These are phyloP conservation scores for Penicillium atrosanguineum DNA, from an alignment of 495 filamentous ascomycete species.

Conservation along the genomic window DNA sequence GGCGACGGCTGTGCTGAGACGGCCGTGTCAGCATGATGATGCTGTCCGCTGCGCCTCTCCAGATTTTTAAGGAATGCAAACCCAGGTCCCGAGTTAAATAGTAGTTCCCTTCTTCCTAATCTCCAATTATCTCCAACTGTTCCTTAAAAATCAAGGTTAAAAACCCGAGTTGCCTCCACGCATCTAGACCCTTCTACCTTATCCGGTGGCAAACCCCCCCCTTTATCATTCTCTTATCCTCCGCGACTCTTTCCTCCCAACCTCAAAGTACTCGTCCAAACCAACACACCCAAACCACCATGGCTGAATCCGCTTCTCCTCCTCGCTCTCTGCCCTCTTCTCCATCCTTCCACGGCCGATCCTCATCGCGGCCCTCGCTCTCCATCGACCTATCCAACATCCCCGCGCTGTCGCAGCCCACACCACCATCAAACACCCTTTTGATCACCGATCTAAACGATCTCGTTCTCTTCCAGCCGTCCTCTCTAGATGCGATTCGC, in stretches of 20 bases:
- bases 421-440: conserved; percentile 88
- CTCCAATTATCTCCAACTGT: neutral
- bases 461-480: conserved; percentile 71
- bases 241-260: neutral
- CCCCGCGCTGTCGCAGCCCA: conserved; percentile 74
- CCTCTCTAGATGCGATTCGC: conserved; percentile 74
- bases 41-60: conserved; percentile 1
- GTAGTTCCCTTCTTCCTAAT: neutral
- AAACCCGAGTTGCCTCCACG: conserved; percentile 4
- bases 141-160: neutral
- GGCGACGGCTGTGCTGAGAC: neutral
- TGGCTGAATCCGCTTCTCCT: conserved; percentile 27
- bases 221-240: conserved; percentile 16
- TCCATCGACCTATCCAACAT: conserved; percentile 79
- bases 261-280: neutral
- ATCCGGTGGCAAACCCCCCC: conserved; percentile 18
- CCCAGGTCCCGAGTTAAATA: neutral
- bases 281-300: conserved; percentile 8
- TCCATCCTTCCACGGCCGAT: conserved; percentile 33
- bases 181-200: conserved; percentile 13
- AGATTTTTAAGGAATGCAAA: neutral
- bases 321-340: conserved; percentile 26
- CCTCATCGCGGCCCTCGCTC: conserved; percentile 54
- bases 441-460: conserved; percentile 85
- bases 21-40: neutral